Evolutionary conservation across 768 basidiomycete species (phyloP).

Genomic region (Phylloporus arenicola): DNA sequence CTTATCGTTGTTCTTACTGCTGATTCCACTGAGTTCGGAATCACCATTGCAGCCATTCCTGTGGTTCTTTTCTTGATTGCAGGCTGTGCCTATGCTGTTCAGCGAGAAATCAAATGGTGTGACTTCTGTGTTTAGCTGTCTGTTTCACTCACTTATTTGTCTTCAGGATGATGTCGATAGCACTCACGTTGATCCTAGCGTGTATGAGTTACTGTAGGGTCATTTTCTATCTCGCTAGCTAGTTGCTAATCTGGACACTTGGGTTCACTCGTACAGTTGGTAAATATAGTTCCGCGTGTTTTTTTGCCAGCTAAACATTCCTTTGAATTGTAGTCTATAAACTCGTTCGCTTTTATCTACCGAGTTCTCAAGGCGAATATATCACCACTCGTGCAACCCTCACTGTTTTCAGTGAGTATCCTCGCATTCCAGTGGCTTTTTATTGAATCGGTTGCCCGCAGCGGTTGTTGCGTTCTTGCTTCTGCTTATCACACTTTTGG

Average conservation of each 20-base stretch:
- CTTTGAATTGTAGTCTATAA: slow-evolving; percentile 60
- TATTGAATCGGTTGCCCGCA: slow-evolving; percentile 24
- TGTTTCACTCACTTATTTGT: slow-evolving; percentile 1
- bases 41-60: slow-evolving; percentile 81
- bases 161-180: slow-evolving; percentile 59
- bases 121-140: slow-evolving; percentile 13
- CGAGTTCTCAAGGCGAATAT: slow-evolving; percentile 50
- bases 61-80: slow-evolving; percentile 65
- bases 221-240: neutral
- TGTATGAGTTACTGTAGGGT: slow-evolving; percentile 71
- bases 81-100: slow-evolving; percentile 63
- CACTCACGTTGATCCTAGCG: slow-evolving; percentile 72
- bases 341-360: slow-evolving; percentile 76
- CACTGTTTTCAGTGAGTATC: slow-evolving; percentile 68
- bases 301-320: neutral
- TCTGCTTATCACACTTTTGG: slow-evolving; percentile 64
- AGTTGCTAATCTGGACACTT: slow-evolving; percentile 1
- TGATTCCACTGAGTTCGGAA: slow-evolving; percentile 69
- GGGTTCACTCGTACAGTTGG: slow-evolving; percentile 20
- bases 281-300: slow-evolving; percentile 8
- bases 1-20: slow-evolving; percentile 68
- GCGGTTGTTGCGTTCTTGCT: slow-evolving; percentile 74
- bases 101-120: slow-evolving; percentile 76
- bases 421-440: neutral
- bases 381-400: slow-evolving; percentile 72